Evolutionary conservation across 257 asterid species (phyloP), one percentile per base, ranked within the genome.

Genomic region (Prunella vulgaris): DNA sequence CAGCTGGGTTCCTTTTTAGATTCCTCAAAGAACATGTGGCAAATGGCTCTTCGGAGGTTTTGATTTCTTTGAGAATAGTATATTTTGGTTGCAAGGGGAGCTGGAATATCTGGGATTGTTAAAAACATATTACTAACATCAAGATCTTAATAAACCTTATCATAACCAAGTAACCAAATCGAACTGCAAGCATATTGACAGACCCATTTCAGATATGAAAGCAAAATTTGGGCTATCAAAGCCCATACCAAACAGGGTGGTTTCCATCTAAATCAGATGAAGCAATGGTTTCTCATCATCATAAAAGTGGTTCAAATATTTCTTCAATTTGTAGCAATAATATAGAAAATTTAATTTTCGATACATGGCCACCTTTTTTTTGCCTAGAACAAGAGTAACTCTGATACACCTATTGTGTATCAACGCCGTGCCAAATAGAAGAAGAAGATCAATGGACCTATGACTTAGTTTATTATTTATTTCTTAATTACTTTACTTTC

Each of bases 11-110:
- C 88, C 78, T 74, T 72, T 71, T 64, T 70, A 24, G 87, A 69
- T 74, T 78, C 77, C 77, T 71, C 86, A 73, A 73, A 69, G 80
- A 84, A 89, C 84, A 92, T 79, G 77, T 76, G 78, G 70, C 80
- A 58, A 64, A 92, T 78, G 66, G 96, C 90, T 49, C 82, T 80
- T 78, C 93, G 82, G 48, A 89, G 88, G 67, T 71, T 79, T 9
- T 80, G 76, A 72, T 81, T 83, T 78, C 93, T 84, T 70, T 84
- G 95, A 77, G 89, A 85, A 79, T 85, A 92, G 76, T 86, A 92
- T 44, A 80, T 80, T 83, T 92, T 92, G 76, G 95, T 92, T n/a
- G 98, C 97, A 68, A 92, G 82, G 30, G 98, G 98, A 63, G 80
- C 86, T 72, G 95, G 97, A 76, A 82, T 75, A 79, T 85, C 95